phyloP scores from a whole-genome alignment of 371 early-diverging fungal genomes.

The Fennellomyces sp. region DNA sequence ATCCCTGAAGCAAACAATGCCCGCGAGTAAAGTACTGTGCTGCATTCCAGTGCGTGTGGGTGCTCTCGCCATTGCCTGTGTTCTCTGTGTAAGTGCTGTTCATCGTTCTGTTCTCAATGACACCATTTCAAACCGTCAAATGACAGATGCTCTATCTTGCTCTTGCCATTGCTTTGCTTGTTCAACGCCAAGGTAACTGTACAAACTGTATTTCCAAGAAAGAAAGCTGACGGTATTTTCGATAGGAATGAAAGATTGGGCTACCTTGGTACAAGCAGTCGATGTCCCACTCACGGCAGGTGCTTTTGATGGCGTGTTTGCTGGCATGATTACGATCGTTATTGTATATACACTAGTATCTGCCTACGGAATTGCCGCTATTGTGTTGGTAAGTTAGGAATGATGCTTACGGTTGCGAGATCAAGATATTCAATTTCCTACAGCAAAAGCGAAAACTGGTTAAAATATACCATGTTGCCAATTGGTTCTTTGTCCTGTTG shows the following conservation, averaged over 20 bases:
- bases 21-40: slow-evolving; percentile 23
- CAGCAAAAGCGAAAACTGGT: slow-evolving; percentile 36
- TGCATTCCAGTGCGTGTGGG: slow-evolving; percentile 31
- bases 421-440: background rate
- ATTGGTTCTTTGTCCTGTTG: slow-evolving; percentile 43
- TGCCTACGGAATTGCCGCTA: slow-evolving; percentile 19
- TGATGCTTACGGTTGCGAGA: background rate
- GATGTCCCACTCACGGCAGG: slow-evolving; percentile 25
- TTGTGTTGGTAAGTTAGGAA: slow-evolving; percentile 19
- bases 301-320: slow-evolving; percentile 30
- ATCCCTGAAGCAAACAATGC: no score
- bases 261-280: slow-evolving; percentile 19
- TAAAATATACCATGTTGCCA: slow-evolving; percentile 33
- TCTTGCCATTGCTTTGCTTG: slow-evolving; percentile 14
- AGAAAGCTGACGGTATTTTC: background rate
- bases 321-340: slow-evolving; percentile 18
- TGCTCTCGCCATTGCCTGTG: slow-evolving; percentile 21
- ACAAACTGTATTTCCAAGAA: background rate
- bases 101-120: background rate
- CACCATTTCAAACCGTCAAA: background rate
- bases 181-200: slow-evolving; percentile 21
- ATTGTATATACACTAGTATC: slow-evolving; percentile 24
- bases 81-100: slow-evolving; percentile 22
- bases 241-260: slow-evolving; percentile 27
- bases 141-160: slow-evolving; percentile 15